A percentile compares a stretch with the other conserved stretches of the same genome.
Evolutionary conservation across 768 basidiomycete species (phyloP).

Genomic region (Panellus pusillus): DNA sequence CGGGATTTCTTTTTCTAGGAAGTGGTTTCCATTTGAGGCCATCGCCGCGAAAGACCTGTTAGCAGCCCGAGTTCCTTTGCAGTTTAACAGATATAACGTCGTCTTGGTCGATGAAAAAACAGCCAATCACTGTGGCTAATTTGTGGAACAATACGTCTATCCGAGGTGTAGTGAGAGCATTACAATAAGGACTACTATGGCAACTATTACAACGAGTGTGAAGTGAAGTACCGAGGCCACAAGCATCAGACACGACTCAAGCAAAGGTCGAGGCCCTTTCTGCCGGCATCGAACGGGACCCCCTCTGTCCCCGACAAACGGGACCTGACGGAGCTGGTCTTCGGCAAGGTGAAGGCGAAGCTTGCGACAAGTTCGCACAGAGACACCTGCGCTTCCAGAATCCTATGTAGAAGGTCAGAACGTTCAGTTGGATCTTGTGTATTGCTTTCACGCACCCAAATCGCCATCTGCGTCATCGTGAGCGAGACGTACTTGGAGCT

Average conservation of each 20-base stretch:
- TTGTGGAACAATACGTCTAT: no score
- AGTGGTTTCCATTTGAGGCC: no score
- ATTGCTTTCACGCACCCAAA: background rate
- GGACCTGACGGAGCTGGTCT: background rate
- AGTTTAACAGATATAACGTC: no score
- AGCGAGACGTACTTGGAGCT: background rate
- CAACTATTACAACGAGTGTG: no score
- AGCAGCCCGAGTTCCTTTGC: no score
- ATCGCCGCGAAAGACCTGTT: no score
- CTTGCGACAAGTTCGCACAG: background rate
- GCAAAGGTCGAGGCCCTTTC: background rate
- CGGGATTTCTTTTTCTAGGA: no score
- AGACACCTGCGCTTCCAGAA: background rate
- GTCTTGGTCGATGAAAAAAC: no score
- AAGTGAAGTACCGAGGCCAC: no score
- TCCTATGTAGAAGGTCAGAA: background rate
- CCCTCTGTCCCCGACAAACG: constrained; percentile 1
- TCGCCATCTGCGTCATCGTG: background rate
- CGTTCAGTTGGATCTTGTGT: background rate
- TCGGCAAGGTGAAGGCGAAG: background rate
- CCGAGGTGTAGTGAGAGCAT: no score
- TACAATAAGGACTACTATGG: no score
- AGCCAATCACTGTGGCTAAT: no score
- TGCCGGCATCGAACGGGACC: background rate
- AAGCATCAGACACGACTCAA: background rate